Conservation (phyloP, 805 yeast genomes). For the Lipomyces sp. region DNA sequence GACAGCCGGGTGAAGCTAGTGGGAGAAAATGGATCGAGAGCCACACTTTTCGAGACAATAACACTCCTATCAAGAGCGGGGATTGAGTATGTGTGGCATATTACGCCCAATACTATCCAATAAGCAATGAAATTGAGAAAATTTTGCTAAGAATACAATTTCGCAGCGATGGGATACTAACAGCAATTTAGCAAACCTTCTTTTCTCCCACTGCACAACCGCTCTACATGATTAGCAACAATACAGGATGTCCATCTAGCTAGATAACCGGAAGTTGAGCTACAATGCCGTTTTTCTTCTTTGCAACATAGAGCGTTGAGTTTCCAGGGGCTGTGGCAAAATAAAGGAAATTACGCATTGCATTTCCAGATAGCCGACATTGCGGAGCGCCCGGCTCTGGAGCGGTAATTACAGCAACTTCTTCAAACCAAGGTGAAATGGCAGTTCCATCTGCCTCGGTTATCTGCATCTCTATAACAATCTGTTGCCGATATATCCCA, state of each 20-base stretch:
- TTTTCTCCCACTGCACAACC: slow-evolving; percentile 1
- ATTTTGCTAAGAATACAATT: slow-evolving; percentile 6
- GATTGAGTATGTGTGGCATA: neutral
- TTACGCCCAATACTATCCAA: neutral
- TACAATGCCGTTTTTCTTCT: slow-evolving; percentile 5
- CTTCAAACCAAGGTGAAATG: slow-evolving; percentile 6
- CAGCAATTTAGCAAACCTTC: neutral
- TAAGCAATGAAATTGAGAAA: neutral
- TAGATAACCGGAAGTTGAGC: slow-evolving; percentile 6
- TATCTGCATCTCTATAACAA: too few species aligned
- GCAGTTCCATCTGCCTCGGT: neutral
- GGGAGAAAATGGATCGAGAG: too few species aligned
- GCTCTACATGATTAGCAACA: slow-evolving; percentile 5
- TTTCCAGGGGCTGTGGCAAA: slow-evolving; percentile 4
- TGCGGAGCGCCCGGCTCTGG: slow-evolving; percentile 5
- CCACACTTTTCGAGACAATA: too few species aligned
- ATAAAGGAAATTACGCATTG: slow-evolving; percentile 1
- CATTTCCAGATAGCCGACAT: neutral
- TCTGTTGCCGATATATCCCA: too few species aligned
- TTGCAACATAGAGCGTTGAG: slow-evolving; percentile 3
- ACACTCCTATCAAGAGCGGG: too few species aligned
- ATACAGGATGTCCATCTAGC: neutral
- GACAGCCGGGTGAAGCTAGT: too few species aligned
- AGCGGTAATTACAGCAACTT: slow-evolving; percentile 5
- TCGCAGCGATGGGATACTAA: slow-evolving; percentile 4